A percentile compares a stretch with the other conserved stretches of the same genome.
Conservation (phyloP, 495 filamentous ascomycete genomes). For the Parachaetomium inaequale region DNA sequence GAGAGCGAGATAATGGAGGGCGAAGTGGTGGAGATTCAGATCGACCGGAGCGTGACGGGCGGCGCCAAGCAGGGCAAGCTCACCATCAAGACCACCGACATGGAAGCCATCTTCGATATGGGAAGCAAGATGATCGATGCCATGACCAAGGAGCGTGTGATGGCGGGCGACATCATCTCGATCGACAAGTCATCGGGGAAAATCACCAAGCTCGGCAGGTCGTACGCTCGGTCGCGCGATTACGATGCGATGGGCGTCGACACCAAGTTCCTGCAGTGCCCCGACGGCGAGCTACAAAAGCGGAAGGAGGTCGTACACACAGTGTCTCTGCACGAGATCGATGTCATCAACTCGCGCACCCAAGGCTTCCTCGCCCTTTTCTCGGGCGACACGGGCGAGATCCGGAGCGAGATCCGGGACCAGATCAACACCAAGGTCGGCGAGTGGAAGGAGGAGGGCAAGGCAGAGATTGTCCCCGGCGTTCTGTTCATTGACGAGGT, state of each 20-base stretch:
- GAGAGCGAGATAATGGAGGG: slow-evolving; percentile 99
- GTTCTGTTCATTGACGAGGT: slow-evolving; percentile 99
- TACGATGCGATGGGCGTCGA: slow-evolving; percentile 99
- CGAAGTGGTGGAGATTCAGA: slow-evolving; percentile 98
- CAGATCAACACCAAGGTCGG: slow-evolving; percentile 98
- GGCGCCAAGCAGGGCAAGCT: slow-evolving; percentile 98
- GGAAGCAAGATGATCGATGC: slow-evolving; percentile 99
- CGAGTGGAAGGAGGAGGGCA: slow-evolving; percentile 99
- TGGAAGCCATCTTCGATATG: slow-evolving; percentile 99
- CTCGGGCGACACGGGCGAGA: slow-evolving; percentile 97
- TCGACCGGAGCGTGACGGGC: slow-evolving; percentile 93
- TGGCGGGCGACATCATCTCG: slow-evolving; percentile 95
- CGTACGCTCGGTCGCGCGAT: slow-evolving; percentile 88
- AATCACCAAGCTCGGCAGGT: slow-evolving; percentile 93
- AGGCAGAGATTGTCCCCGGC: slow-evolving; percentile 94
- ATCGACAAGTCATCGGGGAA: slow-evolving; percentile 98
- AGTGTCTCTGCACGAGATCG: slow-evolving; percentile 95
- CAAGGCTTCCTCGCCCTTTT: slow-evolving; percentile 96
- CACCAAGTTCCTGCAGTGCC: slow-evolving; percentile 96
- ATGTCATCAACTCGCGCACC: slow-evolving; percentile 97
- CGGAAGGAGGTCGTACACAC: slow-evolving; percentile 96
- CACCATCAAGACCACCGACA: slow-evolving; percentile 98
- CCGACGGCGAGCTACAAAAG: slow-evolving; percentile 97
- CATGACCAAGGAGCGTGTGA: slow-evolving; percentile 97
- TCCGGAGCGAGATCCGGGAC: slow-evolving; percentile 91